Evolutionary conservation across 1,284 basidiomycete species (phyloP).

Genomic region (Malassezia sp.): DNA sequence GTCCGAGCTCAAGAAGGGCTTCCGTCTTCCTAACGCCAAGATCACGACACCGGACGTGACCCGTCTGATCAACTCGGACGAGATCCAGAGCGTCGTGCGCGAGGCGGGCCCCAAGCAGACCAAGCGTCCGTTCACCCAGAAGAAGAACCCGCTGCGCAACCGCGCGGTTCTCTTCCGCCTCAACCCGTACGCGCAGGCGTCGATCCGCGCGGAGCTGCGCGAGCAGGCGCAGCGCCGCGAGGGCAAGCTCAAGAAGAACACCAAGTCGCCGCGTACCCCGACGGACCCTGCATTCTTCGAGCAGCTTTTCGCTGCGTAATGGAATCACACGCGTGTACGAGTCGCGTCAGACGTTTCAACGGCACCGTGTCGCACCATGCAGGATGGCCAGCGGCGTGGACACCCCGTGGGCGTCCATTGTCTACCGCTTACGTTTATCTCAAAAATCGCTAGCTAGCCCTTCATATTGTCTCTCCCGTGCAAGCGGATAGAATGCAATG

Average conservation of each 20-base stretch:
- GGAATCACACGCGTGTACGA: too few relatives aligned
- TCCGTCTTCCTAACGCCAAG: slow-evolving; percentile 56
- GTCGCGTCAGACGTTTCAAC: too few relatives aligned
- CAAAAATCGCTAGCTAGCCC: too few relatives aligned
- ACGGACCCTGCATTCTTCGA: slow-evolving; percentile 63
- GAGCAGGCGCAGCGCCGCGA: slow-evolving; percentile 35
- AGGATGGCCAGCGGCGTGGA: too few relatives aligned
- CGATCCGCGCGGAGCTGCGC: slow-evolving; percentile 40
- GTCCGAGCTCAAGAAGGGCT: slow-evolving; percentile 74
- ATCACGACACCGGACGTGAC: slow-evolving; percentile 94
- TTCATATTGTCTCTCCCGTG: too few relatives aligned
- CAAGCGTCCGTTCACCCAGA: slow-evolving; percentile 94
- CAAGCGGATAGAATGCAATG: too few relatives aligned
- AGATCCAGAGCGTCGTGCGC: slow-evolving; percentile 65
- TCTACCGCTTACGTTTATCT: too few relatives aligned
- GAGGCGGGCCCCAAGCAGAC: slow-evolving; percentile 67
- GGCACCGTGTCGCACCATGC: too few relatives aligned
- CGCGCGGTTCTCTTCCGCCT: slow-evolving; percentile 92
- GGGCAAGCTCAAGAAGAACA: slow-evolving; percentile 30
- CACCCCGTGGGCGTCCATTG: too few relatives aligned
- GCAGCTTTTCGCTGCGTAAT: slow-evolving; percentile 52
- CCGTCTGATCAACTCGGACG: slow-evolving; percentile 75
- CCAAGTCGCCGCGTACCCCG: slow-evolving; percentile 54
- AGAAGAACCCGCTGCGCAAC: slow-evolving; percentile 93
- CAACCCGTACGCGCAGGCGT: slow-evolving; percentile 83